phyloP scores from a whole-genome alignment of 495 filamentous ascomycete species.

The Achaetomiella virescens region DNA sequence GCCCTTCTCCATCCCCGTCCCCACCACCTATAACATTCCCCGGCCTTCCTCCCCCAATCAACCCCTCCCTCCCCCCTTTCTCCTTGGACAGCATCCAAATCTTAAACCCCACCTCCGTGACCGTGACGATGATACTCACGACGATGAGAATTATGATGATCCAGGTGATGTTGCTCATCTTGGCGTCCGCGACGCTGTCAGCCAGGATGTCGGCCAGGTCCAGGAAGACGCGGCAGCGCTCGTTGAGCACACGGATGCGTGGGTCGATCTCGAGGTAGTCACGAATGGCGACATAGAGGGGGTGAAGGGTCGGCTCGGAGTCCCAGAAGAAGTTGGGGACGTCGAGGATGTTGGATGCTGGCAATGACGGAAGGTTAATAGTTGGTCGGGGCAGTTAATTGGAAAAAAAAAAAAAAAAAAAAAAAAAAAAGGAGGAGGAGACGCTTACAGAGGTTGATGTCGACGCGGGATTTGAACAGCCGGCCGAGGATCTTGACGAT shows the following conservation, averaged over 20 bases:
- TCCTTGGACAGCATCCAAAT: slow-evolving; percentile 63
- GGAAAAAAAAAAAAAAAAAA: background rate
- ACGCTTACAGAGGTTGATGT: slow-evolving; percentile 92
- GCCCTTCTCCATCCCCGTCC: slow-evolving; percentile 1
- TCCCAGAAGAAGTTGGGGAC: slow-evolving; percentile 99
- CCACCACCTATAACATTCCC: slow-evolving; percentile 13
- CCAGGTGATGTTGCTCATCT: slow-evolving; percentile 92
- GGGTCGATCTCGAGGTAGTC: slow-evolving; percentile 97
- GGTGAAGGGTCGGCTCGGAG: slow-evolving; percentile 87
- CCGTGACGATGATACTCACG: slow-evolving; percentile 84
- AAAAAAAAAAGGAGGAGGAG: background rate
- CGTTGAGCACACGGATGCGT: slow-evolving; percentile 90
- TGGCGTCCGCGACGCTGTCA: slow-evolving; percentile 86
- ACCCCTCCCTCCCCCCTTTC: slow-evolving; percentile 31
- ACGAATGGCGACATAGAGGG: slow-evolving; percentile 87
- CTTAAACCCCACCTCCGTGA: slow-evolving; percentile 77
- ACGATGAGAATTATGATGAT: slow-evolving; percentile 95
- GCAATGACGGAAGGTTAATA: background rate
- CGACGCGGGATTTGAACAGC: slow-evolving; percentile 88
- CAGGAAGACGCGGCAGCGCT: slow-evolving; percentile 92
- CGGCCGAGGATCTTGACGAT: slow-evolving; percentile 86
- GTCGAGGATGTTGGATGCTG: slow-evolving; percentile 93
- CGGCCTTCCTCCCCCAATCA: background rate
- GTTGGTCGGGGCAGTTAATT: slow-evolving; percentile 5
- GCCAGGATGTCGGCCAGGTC: slow-evolving; percentile 93